phyloP scores from a whole-genome alignment of 495 filamentous ascomycete species.

The Geoglossum glabrum region DNA sequence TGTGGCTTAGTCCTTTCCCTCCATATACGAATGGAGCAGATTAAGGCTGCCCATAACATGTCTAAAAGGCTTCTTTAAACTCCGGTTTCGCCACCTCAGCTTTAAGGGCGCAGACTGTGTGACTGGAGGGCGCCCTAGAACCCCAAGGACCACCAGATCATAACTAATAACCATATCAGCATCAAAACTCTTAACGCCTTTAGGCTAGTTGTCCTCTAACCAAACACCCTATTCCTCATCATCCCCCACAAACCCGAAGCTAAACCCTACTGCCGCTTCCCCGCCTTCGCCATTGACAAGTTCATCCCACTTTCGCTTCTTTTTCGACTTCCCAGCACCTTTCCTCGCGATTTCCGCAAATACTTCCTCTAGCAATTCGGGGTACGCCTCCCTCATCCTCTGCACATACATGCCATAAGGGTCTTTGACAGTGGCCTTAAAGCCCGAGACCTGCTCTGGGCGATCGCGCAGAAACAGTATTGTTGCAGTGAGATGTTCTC shows the following conservation, averaged over 20 bases:
- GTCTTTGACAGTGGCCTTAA: conserved; percentile 49
- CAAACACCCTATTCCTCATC: conserved; percentile 21
- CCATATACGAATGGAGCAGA: not conserved
- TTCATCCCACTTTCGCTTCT: conserved; percentile 75
- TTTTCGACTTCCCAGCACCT: conserved; percentile 22
- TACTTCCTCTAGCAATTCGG: conserved; percentile 43
- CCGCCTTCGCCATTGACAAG: conserved; percentile 33
- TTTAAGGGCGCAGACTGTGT: not conserved
- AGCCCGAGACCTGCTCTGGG: conserved; percentile 70
- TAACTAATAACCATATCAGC: not conserved
- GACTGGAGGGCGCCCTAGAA: not conserved
- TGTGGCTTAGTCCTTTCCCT: not conserved
- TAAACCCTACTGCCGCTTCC: conserved; percentile 38
- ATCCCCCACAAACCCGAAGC: conserved; percentile 51
- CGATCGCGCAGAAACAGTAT: conserved; percentile 70
- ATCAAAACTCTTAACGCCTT: not conserved
- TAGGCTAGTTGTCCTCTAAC: not conserved
- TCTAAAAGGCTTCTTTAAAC: not conserved
- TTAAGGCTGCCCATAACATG: not conserved
- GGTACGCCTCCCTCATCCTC: conserved; percentile 39
- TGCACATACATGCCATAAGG: conserved; percentile 60
- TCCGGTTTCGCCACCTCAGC: not conserved
- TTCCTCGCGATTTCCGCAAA: conserved; percentile 40
- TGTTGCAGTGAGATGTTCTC: conserved; percentile 48
- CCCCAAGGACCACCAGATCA: not conserved